Conservation (phyloP, 169 alveolate genomes). For the Plasmodium berghei region DNA sequence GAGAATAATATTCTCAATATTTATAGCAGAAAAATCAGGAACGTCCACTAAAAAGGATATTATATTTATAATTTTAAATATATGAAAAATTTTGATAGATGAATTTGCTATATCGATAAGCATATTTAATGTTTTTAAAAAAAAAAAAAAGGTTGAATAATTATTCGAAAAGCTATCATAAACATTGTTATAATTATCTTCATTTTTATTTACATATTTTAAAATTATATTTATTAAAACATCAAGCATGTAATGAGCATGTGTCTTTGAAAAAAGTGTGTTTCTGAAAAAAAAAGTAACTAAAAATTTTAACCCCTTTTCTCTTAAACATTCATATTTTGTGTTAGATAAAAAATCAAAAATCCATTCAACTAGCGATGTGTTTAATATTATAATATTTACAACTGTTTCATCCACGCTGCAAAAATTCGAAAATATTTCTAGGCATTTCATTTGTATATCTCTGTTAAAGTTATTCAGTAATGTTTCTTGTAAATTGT, state of each 20-base stretch:
- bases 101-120: slow-evolving; percentile 45
- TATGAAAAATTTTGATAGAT: slow-evolving; percentile 35
- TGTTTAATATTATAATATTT: slow-evolving; percentile 41
- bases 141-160: slow-evolving; percentile 32
- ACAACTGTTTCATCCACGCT: slow-evolving; percentile 54
- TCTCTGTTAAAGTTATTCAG: slow-evolving; percentile 60
- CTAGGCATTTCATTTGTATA: slow-evolving; percentile 74
- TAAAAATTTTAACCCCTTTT: slow-evolving; percentile 47
- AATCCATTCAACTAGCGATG: slow-evolving; percentile 72
- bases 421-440: slow-evolving; percentile 57
- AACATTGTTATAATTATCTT: not conserved
- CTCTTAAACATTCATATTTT: slow-evolving; percentile 68
- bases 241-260: slow-evolving; percentile 69
- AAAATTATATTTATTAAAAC: slow-evolving; percentile 51
- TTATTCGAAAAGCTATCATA: slow-evolving; percentile 7
- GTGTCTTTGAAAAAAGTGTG: slow-evolving; percentile 67
- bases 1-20: slow-evolving; percentile 20
- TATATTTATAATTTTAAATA: slow-evolving; percentile 50
- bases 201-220: slow-evolving; percentile 52
- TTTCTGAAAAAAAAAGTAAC: slow-evolving; percentile 69
- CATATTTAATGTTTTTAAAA: slow-evolving; percentile 58
- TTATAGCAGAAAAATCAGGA: slow-evolving; percentile 39
- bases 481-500: slow-evolving; percentile 73
- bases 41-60: slow-evolving; percentile 32
- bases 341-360: slow-evolving; percentile 67